phyloP scores from a whole-genome alignment of 345 rosid genomes.

The Alliaria petiolata region DNA sequence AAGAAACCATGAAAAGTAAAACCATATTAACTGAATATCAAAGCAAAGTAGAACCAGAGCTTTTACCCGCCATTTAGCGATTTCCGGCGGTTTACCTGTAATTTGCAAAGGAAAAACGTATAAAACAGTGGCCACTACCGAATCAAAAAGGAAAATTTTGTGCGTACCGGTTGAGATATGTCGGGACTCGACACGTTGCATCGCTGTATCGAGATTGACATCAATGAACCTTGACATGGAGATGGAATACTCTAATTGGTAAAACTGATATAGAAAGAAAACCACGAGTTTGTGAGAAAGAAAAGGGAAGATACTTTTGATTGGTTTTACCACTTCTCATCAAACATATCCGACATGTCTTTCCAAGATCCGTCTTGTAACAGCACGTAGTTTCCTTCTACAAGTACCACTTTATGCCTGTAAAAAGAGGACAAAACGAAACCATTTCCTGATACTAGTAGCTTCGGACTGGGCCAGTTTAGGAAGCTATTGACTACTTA shows the following conservation, averaged over 20 bases:
- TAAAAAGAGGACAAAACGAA: constrained; percentile 17
- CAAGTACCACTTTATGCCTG: constrained; percentile 88
- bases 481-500: constrained; percentile 42
- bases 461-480: neutral
- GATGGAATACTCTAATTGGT: neutral
- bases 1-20: neutral
- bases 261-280: neutral
- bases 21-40: neutral
- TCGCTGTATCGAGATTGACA: constrained; percentile 64
- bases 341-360: constrained; percentile 65
- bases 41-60: neutral
- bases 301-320: neutral
- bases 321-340: constrained; percentile 80
- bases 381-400: constrained; percentile 83
- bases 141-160: neutral
- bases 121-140: neutral
- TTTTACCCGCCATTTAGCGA: constrained; percentile 83
- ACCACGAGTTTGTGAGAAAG: neutral
- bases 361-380: constrained; percentile 71
- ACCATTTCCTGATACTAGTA: neutral
- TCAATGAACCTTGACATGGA: constrained; percentile 65
- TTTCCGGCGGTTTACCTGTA: constrained; percentile 70
- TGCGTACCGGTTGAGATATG: constrained; percentile 72
- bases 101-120: neutral
- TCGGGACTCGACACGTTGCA: constrained; percentile 69